These are phyloP conservation scores for Leucogyrophana mollusca DNA, from an alignment of 768 basidiomycete genomes.

Conservation along the genomic window DNA sequence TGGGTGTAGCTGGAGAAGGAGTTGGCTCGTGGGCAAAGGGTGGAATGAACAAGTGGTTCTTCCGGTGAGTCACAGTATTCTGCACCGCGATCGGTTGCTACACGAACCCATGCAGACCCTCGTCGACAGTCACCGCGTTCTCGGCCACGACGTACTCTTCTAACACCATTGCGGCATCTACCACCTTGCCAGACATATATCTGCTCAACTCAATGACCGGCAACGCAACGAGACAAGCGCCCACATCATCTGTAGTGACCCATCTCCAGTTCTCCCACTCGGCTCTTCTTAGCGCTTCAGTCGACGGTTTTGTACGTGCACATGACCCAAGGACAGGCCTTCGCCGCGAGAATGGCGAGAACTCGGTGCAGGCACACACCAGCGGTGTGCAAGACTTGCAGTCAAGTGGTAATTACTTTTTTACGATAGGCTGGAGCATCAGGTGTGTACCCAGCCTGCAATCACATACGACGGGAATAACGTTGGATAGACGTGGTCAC, in stretches of 20 bases:
- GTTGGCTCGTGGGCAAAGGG: conserved; percentile 83
- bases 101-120: conserved; percentile 34
- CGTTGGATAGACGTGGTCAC: conserved; percentile 65
- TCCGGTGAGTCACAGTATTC: conserved; percentile 46
- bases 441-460: conserved; percentile 46
- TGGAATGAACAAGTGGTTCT: conserved; percentile 82
- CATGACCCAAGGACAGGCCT: conserved; percentile 68
- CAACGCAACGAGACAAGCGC: conserved; percentile 52
- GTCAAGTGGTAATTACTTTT: conserved; percentile 73
- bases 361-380: conserved; percentile 72
- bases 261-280: conserved; percentile 69
- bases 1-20: conserved; percentile 57
- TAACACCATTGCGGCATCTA: conserved; percentile 59
- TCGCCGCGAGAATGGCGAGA: conserved; percentile 48
- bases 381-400: conserved; percentile 84
- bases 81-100: conserved; percentile 10
- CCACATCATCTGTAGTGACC: conserved; percentile 56
- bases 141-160: conserved; percentile 51
- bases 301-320: conserved; percentile 71
- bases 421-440: conserved; percentile 85
- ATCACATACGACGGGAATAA: conserved; percentile 4
- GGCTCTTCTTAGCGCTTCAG: conserved; percentile 61
- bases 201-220: conserved; percentile 79
- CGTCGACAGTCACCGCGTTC: conserved; percentile 35
- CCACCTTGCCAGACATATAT: conserved; percentile 57